These are phyloP conservation scores for Erythrophleum fordii DNA, from an alignment of 306 rosid species.

Conservation along the genomic window DNA sequence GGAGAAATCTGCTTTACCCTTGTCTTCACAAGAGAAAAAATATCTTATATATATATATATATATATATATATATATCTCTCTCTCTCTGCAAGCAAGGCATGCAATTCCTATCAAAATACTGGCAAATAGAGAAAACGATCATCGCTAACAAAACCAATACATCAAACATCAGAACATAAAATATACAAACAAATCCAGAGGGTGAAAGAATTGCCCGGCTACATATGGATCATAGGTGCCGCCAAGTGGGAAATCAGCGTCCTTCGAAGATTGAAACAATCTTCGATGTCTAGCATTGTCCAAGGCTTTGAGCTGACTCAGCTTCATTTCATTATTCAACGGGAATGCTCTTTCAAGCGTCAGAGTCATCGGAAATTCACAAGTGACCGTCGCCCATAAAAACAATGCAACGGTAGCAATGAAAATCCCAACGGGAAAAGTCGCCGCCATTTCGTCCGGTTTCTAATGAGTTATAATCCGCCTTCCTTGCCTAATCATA, in stretches of 20 bases:
- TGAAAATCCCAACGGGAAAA: conserved; percentile 28
- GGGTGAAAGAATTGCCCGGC: conserved; percentile 61
- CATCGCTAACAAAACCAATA: not conserved
- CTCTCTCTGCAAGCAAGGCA: too few species aligned
- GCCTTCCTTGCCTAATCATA: not conserved
- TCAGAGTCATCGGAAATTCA: conserved; percentile 56
- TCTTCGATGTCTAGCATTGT: conserved; percentile 69
- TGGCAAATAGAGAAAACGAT: too few species aligned
- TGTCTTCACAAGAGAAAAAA: too few species aligned
- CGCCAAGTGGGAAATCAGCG: conserved; percentile 67
- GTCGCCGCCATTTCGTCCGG: conserved; percentile 41
- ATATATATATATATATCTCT: too few species aligned
- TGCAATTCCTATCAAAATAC: too few species aligned
- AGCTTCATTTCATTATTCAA: conserved; percentile 57
- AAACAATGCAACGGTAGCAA: conserved; percentile 44
- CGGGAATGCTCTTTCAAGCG: conserved; percentile 84
- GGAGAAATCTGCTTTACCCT: too few species aligned
- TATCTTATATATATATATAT: too few species aligned
- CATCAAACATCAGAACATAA: not conserved
- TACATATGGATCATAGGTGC: conserved; percentile 70
- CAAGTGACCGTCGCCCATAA: conserved; percentile 29
- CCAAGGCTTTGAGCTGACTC: conserved; percentile 66
- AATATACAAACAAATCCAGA: not conserved
- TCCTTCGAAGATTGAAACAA: conserved; percentile 66
- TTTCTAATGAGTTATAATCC: not conserved